Evolutionary conservation across 1,284 basidiomycete genomes (phyloP).

Genomic region (Ganoderma lucidum): DNA sequence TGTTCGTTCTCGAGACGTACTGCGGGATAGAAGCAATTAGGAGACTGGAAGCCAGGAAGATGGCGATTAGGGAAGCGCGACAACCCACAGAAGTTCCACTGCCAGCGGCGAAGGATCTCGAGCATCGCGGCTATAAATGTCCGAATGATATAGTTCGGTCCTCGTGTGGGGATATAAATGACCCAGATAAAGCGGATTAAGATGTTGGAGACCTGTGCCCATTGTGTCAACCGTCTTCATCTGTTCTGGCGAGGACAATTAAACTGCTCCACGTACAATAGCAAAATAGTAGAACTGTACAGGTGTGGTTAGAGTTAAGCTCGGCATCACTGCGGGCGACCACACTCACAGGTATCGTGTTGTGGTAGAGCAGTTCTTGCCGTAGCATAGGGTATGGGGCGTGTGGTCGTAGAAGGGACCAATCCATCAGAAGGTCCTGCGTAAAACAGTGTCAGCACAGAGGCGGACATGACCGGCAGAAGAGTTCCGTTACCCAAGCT

Average conservation of each 20-base stretch:
- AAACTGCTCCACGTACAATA: slow-evolving; percentile 54
- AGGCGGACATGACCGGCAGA: neutral
- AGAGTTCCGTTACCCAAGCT: slow-evolving; percentile 69
- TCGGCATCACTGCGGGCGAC: neutral
- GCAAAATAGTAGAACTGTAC: slow-evolving; percentile 77
- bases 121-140: slow-evolving; percentile 76
- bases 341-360: slow-evolving; percentile 61
- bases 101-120: slow-evolving; percentile 85
- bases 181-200: slow-evolving; percentile 86
- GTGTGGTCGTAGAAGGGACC: slow-evolving; percentile 76
- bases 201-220: slow-evolving; percentile 69
- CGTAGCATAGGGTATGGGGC: slow-evolving; percentile 74
- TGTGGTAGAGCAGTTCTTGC: slow-evolving; percentile 76
- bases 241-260: neutral
- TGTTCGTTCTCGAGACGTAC: slow-evolving; percentile 90
- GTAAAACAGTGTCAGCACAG: neutral
- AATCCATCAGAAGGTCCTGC: slow-evolving; percentile 84
- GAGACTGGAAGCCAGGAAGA: neutral
- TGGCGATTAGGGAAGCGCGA: neutral
- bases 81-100: slow-evolving; percentile 89
- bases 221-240: neutral
- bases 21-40: slow-evolving; percentile 37
- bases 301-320: slow-evolving; percentile 5
- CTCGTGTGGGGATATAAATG: slow-evolving; percentile 71
- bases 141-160: slow-evolving; percentile 61